phyloP scores from a whole-genome alignment of 805 yeast species.

The Pichia thaimueangensis region DNA sequence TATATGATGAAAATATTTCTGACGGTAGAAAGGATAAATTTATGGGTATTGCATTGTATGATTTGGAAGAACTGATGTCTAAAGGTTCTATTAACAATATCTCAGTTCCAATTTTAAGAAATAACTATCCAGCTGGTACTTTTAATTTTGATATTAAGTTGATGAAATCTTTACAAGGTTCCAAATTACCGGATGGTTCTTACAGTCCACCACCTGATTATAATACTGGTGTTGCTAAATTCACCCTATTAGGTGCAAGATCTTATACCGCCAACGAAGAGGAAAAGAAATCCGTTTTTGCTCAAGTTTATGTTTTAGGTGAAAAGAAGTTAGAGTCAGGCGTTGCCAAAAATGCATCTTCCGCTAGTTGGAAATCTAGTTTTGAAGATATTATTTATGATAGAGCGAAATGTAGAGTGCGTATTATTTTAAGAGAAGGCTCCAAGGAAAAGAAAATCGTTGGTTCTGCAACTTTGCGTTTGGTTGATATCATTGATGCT shows the following conservation, averaged over 20 bases:
- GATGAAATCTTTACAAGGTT: constrained; percentile 65
- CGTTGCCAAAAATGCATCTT: constrained; percentile 51
- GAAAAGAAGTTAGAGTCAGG: constrained; percentile 53
- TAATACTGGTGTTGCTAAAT: constrained; percentile 83
- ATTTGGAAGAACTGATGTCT: constrained; percentile 58
- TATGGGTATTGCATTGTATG: constrained; percentile 71
- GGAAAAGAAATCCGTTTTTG: constrained; percentile 54
- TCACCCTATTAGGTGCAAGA: constrained; percentile 62
- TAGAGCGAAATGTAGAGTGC: constrained; percentile 62
- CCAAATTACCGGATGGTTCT: constrained; percentile 71
- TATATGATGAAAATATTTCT: constrained; percentile 60
- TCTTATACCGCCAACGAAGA: constrained; percentile 35
- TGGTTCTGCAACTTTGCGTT: constrained; percentile 52
- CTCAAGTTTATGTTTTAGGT: constrained; percentile 63
- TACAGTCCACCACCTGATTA: constrained; percentile 82
- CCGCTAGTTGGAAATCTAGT: constrained; percentile 59
- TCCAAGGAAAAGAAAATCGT: constrained; percentile 49
- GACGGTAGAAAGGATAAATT: constrained; percentile 69
- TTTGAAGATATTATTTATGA: constrained; percentile 60
- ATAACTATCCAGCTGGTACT: constrained; percentile 78
- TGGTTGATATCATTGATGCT: constrained; percentile 67
- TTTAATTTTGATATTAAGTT: constrained; percentile 63
- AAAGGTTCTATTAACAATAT: constrained; percentile 44
- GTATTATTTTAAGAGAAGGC: constrained; percentile 60
- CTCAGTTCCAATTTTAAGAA: constrained; percentile 59